Evolutionary conservation across 768 basidiomycete species (phyloP).

Genomic region (Suillus spraguei): DNA sequence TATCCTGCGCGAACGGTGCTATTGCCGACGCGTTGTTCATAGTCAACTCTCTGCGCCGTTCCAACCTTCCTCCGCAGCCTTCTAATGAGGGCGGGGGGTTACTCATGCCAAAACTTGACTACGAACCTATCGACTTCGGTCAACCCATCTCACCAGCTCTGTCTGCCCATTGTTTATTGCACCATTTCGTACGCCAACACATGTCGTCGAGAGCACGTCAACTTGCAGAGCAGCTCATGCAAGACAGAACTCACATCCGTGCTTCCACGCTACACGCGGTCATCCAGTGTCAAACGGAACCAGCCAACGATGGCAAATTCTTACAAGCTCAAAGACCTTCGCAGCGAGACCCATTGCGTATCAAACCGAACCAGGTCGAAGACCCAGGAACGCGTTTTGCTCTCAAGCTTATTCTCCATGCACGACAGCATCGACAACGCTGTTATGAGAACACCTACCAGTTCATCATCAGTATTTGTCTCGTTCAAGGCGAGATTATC

Average conservation of each 20-base stretch:
- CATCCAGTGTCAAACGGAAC: constrained; percentile 26
- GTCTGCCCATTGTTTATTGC: constrained; percentile 64
- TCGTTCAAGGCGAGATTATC: constrained; percentile 80
- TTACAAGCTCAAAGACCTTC: constrained; percentile 20
- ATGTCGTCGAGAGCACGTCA: constrained; percentile 48
- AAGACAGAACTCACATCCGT: constrained; percentile 51
- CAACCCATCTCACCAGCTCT: constrained; percentile 58
- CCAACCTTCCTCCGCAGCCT: constrained; percentile 22
- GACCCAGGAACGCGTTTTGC: constrained; percentile 51
- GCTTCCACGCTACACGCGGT: constrained; percentile 51
- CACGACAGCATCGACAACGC: constrained; percentile 54
- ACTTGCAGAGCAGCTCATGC: constrained; percentile 55
- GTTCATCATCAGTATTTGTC: constrained; percentile 59
- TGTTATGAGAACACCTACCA: constrained; percentile 65
- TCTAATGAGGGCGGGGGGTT: constrained; percentile 20
- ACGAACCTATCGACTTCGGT: constrained; percentile 49
- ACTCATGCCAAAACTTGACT: constrained; percentile 33
- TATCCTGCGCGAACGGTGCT: constrained; percentile 44
- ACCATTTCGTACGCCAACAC: constrained; percentile 60
- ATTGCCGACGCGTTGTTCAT: constrained; percentile 56
- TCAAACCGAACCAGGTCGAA: constrained; percentile 38
- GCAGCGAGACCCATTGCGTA: constrained; percentile 21
- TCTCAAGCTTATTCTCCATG: constrained; percentile 51
- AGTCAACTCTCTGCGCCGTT: constrained; percentile 57
- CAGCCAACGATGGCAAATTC: constrained; percentile 19